These are phyloP conservation scores for Stemphylium lycopersici DNA, from an alignment of 2,329 filamentous ascomycete genomes.

Conservation along the genomic window DNA sequence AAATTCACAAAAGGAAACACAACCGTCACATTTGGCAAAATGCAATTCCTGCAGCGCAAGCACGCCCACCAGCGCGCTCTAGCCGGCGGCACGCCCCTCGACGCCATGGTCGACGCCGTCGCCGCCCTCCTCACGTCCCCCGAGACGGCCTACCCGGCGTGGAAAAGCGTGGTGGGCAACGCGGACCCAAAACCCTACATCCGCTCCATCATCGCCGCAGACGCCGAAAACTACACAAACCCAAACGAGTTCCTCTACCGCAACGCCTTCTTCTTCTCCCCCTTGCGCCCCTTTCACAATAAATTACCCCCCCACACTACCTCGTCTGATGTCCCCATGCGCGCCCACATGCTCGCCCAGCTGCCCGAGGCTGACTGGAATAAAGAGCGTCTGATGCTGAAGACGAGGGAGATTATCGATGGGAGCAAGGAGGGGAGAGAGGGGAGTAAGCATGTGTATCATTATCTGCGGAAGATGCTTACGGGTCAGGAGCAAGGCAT, in stretches of 20 bases:
- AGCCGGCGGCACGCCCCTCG: constrained; percentile 51
- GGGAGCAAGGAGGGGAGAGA: constrained; percentile 28
- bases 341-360: constrained; percentile 23
- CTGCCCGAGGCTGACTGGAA: constrained; percentile 31
- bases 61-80: constrained; percentile 63
- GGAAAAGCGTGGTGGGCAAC: constrained; percentile 30
- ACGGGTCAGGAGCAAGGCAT: constrained; percentile 42
- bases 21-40: constrained; percentile 78
- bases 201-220: constrained; percentile 57
- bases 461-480: constrained; percentile 40
- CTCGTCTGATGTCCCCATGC: constrained; percentile 24
- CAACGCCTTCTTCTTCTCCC: constrained; percentile 64
- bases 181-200: constrained; percentile 55
- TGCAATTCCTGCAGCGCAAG: constrained; percentile 77
- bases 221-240: constrained; percentile 64
- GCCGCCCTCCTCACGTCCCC: constrained; percentile 37
- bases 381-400: constrained; percentile 31
- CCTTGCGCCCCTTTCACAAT: constrained; percentile 26
- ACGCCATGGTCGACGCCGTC: constrained; percentile 47
- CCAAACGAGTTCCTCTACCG: constrained; percentile 61
- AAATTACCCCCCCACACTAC: constrained; percentile 15
- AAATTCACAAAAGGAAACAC: constrained; percentile 93
- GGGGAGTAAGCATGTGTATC: constrained; percentile 41
- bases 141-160: constrained; percentile 33
- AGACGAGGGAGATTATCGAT: constrained; percentile 38